phyloP scores from a whole-genome alignment of 1,139 yeast species.

The Arxiozyma bovina region DNA sequence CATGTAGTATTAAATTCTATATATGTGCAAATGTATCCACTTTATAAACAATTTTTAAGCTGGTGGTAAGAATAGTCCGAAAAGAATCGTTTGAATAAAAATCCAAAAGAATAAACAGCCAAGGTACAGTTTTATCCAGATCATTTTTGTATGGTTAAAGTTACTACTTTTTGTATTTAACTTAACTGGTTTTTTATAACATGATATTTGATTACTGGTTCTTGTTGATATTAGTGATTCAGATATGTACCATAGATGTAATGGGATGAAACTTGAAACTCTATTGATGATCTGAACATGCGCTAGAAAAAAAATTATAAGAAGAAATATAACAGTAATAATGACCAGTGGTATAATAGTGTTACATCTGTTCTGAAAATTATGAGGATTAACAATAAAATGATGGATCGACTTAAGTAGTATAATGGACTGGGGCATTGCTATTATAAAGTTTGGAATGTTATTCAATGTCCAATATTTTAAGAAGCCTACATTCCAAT shows the following conservation, averaged over 20 bases:
- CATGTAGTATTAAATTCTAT: not conserved
- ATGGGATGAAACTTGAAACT: slow-evolving; percentile 66
- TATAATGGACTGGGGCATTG: slow-evolving; percentile 53
- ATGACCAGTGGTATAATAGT: slow-evolving; percentile 35
- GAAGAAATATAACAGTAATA: slow-evolving; percentile 37
- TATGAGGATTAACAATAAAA: slow-evolving; percentile 22
- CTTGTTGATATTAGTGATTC: slow-evolving; percentile 22
- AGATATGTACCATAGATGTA: slow-evolving; percentile 65
- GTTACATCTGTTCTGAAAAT: slow-evolving; percentile 5
- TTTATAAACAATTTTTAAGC: slow-evolving; percentile 37
- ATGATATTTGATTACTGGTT: slow-evolving; percentile 7
- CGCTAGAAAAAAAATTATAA: slow-evolving; percentile 54
- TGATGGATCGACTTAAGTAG: slow-evolving; percentile 28
- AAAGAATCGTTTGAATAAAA: slow-evolving; percentile 49
- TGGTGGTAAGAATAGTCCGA: slow-evolving; percentile 65
- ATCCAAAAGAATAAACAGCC: slow-evolving; percentile 47
- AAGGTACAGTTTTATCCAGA: slow-evolving; percentile 29
- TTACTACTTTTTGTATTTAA: slow-evolving; percentile 5
- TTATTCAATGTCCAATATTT: slow-evolving; percentile 75
- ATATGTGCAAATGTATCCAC: not conserved
- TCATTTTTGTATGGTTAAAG: not conserved
- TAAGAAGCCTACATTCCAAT: slow-evolving; percentile 81
- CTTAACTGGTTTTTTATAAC: not conserved
- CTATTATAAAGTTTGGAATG: slow-evolving; percentile 76
- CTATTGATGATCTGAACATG: slow-evolving; percentile 84